These are phyloP conservation scores for Ophiocordyceps sinensis DNA, from an alignment of 2,329 filamentous ascomycete species.

Conservation along the genomic window DNA sequence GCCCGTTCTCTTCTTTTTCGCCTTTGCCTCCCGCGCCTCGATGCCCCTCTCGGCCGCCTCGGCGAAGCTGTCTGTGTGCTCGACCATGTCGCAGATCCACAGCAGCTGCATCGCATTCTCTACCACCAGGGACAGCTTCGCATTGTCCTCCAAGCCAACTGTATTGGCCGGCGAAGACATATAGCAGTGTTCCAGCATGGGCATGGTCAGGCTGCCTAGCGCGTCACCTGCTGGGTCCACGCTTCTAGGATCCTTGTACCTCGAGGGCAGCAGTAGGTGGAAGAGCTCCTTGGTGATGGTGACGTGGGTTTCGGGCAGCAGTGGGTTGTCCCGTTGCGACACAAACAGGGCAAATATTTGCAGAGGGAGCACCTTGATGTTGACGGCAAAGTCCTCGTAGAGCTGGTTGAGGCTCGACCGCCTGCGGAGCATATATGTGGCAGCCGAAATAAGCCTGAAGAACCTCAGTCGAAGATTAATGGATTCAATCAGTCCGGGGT, in stretches of 20 bases:
- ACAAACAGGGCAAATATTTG: slow-evolving; percentile 40
- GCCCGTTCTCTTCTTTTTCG: slow-evolving; percentile 24
- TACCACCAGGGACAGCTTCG: slow-evolving; percentile 54
- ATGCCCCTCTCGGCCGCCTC: slow-evolving; percentile 31
- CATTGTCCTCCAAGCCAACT: slow-evolving; percentile 49
- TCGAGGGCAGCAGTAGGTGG: slow-evolving; percentile 26
- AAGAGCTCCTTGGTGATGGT: slow-evolving; percentile 31
- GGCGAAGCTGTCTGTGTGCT: slow-evolving; percentile 21
- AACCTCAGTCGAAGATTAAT: slow-evolving; percentile 48
- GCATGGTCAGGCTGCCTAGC: slow-evolving; percentile 23
- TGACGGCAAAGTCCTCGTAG: slow-evolving; percentile 42
- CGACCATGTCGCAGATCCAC: slow-evolving; percentile 19
- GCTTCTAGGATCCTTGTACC: slow-evolving; percentile 24
- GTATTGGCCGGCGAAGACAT: slow-evolving; percentile 51
- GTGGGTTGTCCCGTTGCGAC: slow-evolving; percentile 19
- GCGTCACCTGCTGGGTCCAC: slow-evolving; percentile 21
- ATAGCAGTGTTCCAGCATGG: slow-evolving; percentile 42
- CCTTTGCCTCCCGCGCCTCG: slow-evolving; percentile 31
- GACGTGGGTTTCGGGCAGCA: slow-evolving; percentile 24
- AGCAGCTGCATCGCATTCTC: slow-evolving; percentile 48
- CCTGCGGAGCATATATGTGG: slow-evolving; percentile 29
- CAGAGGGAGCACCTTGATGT: slow-evolving; percentile 43
- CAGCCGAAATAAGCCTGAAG: slow-evolving; percentile 39
- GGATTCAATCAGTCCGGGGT: slow-evolving; percentile 31
- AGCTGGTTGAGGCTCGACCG: slow-evolving; percentile 33